These are phyloP conservation scores for Daldinia vernicosa DNA, from an alignment of 495 filamentous ascomycete species.

Conservation along the genomic window DNA sequence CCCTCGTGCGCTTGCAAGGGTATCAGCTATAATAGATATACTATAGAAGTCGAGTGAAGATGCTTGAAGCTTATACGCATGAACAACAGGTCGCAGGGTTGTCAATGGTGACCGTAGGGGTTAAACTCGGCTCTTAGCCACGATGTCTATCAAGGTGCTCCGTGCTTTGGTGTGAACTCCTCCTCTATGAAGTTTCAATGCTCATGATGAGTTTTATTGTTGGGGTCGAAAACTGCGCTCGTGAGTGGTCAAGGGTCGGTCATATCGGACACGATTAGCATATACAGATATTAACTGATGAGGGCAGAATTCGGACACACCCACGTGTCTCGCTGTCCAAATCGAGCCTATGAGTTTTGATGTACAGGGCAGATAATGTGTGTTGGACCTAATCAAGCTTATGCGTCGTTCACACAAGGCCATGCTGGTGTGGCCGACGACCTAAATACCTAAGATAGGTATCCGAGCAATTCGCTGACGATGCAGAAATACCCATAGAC, in stretches of 20 bases:
- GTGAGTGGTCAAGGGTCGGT: conserved; percentile 31
- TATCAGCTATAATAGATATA: background rate
- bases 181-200: conserved; percentile 32
- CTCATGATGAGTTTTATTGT: conserved; percentile 28
- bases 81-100: conserved; percentile 7
- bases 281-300: conserved; percentile 40
- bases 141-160: conserved; percentile 16
- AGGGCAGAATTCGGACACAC: conserved; percentile 21
- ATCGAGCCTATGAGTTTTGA: conserved; percentile 26
- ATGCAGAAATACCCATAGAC: conserved; percentile 16
- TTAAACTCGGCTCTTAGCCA: conserved; percentile 36
- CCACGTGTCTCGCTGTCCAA: conserved; percentile 36
- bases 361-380: conserved; percentile 25
- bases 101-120: conserved; percentile 12
- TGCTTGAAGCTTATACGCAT: background rate
- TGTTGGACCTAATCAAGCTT: conserved; percentile 23
- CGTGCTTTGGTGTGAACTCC: conserved; percentile 32
- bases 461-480: conserved; percentile 34
- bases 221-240: conserved; percentile 19
- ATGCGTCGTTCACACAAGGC: conserved; percentile 24
- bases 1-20: conserved; percentile 22
- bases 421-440: conserved; percentile 20
- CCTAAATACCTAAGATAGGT: conserved; percentile 23
- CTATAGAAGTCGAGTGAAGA: background rate
- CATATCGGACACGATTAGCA: conserved; percentile 21